Percentiles rank a stretch among this genome's conserved stretches.
Conservation (phyloP, 306 rosid species). For the Oemleria cerasiformis region DNA sequence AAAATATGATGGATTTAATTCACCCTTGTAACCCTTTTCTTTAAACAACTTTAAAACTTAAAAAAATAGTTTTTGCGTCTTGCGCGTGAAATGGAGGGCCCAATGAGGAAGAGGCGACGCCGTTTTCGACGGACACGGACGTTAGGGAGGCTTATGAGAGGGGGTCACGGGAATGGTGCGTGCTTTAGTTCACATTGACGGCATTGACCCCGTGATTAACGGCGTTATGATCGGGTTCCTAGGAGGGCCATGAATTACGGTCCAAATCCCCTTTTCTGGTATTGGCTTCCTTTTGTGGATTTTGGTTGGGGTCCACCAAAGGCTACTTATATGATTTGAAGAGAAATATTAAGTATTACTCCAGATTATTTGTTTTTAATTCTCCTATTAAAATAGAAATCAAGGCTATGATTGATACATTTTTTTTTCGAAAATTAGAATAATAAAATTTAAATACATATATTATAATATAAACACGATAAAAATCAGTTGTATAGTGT, state of each 20-base stretch:
- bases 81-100: slow-evolving; percentile 34
- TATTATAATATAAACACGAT: no score
- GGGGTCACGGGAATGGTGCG: not conserved
- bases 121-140: slow-evolving; percentile 35
- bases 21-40: no score
- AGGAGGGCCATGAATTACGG: slow-evolving; percentile 20
- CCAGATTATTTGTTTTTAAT: no score
- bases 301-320: slow-evolving; percentile 28
- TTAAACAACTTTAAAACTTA: no score
- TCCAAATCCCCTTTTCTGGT: not conserved
- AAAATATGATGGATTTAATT: not conserved
- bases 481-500: no score
- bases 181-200: not conserved
- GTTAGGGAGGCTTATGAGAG: slow-evolving; percentile 13
- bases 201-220: slow-evolving; percentile 36
- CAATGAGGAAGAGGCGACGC: slow-evolving; percentile 3
- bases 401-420: no score
- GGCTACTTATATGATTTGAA: slow-evolving; percentile 22
- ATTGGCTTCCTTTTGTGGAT: not conserved
- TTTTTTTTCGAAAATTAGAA: no score
- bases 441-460: no score
- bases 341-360: no score
- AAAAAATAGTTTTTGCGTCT: not conserved
- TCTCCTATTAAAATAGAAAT: no score
- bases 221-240: slow-evolving; percentile 31